Evolutionary conservation across 2,329 filamentous ascomycete genomes (phyloP).

Genomic region (Teratosphaeriaceae sp.): DNA sequence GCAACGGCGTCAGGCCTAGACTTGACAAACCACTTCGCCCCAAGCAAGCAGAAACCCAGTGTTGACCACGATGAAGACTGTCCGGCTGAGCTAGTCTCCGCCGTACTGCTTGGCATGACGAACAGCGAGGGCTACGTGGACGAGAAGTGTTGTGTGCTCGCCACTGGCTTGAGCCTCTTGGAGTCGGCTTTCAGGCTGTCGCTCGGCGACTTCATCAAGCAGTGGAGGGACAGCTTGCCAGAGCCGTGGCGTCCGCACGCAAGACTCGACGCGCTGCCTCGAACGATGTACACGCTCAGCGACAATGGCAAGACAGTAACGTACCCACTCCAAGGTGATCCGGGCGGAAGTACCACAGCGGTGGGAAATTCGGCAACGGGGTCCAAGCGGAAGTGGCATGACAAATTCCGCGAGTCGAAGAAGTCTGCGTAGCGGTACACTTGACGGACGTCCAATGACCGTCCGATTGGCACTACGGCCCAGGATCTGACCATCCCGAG

Average conservation of each 20-base stretch:
- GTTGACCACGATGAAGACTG: slow-evolving; percentile 29
- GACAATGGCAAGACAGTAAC: slow-evolving; percentile 16
- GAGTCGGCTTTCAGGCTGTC: slow-evolving; percentile 12
- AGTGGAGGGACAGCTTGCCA: slow-evolving; percentile 31
- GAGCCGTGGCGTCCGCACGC: slow-evolving; percentile 26
- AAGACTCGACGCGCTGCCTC: slow-evolving; percentile 18
- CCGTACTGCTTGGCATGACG: slow-evolving; percentile 27
- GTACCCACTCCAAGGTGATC: slow-evolving; percentile 15
- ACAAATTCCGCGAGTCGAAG: slow-evolving; percentile 30
- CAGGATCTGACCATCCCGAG: too few species aligned
- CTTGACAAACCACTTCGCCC: slow-evolving; percentile 33
- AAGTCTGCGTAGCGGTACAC: slow-evolving; percentile 14
- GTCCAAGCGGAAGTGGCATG: slow-evolving; percentile 33
- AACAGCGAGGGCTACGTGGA: slow-evolving; percentile 16
- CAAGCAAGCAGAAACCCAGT: slow-evolving; percentile 10
- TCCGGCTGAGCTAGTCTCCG: slow-evolving; percentile 26
- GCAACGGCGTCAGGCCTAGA: slow-evolving; percentile 36
- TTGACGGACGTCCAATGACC: too few species aligned
- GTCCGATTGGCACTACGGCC: too few species aligned
- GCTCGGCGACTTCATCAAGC: slow-evolving; percentile 27
- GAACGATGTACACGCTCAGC: slow-evolving; percentile 13
- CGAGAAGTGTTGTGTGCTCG: slow-evolving; percentile 11
- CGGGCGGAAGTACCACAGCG: background rate
- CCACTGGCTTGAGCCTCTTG: slow-evolving; percentile 18
- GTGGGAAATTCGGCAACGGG: slow-evolving; percentile 16